Evolutionary conservation across 2,329 filamentous ascomycete species (phyloP), one percentile per base, ranked within the genome.

Genomic region (Calcarisporium arbuscula): DNA sequence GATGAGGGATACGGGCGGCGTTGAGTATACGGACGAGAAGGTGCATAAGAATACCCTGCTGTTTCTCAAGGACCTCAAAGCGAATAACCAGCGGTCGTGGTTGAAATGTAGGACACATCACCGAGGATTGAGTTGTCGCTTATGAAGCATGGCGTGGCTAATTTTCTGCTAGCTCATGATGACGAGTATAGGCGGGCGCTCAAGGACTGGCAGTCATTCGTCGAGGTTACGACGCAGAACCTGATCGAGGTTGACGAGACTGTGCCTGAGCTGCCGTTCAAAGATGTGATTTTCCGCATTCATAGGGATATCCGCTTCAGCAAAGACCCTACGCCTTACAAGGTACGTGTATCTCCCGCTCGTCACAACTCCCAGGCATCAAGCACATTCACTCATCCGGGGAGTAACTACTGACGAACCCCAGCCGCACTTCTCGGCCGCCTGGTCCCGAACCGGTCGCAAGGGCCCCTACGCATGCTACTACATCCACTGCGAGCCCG

Each of bases 391-490:
- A 20, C 16, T n/a, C n/a, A n/a, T n/a, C n/a, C n/a, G n/a, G n/a
- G n/a, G n/a, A n/a, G n/a, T n/a, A n/a, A n/a, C n/a, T n/a, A n/a
- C n/a, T n/a, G n/a, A n/a, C n/a, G n/a, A n/a, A n/a, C n/a, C n/a
- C 15, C 33, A 86, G 80, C 75, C 85, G 35, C 77, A 89, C 61
- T 94, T 89, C 60, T 85, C 83, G 8, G 87, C 83, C 23, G 85
- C 85, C 17, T 94, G 85, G 77, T 92, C 85, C 37, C 80, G 88
- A 15, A 94, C 87, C 0, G 88, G 88, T 15, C 75, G 84, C 35
- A 94, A 95, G 60, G 86, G 86, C 0, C 81, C 84, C 8, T 94
- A 92, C 58, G 88, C 88, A 6, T 82, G 79, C 52, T 95, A 95
- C 62, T 95, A 94, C 61, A 63, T 95, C 15, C 87, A 94, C 56